These are phyloP conservation scores for Cardamine occulta DNA, from an alignment of 345 rosid genomes.

Conservation along the genomic window DNA sequence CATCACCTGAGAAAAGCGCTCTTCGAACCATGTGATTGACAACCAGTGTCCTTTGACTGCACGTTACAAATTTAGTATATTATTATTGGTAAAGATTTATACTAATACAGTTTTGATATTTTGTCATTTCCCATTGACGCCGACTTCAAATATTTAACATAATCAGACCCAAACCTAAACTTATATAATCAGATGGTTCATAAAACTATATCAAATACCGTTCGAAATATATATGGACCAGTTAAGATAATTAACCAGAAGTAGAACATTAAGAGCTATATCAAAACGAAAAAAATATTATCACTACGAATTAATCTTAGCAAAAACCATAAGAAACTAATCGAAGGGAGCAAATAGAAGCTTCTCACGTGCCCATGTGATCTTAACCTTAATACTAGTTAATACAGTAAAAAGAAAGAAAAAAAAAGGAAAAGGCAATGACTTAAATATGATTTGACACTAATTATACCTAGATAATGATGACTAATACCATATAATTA, in stretches of 20 bases:
- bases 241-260: neutral
- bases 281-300: neutral
- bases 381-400: neutral
- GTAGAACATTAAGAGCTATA: neutral
- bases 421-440: neutral
- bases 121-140: neutral
- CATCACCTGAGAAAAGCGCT: conserved; percentile 36
- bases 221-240: neutral
- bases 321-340: neutral
- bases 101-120: neutral
- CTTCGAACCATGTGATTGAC: conserved; percentile 59
- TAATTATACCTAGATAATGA: neutral
- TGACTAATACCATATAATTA: neutral
- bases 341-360: neutral
- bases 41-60: conserved; percentile 50
- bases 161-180: neutral
- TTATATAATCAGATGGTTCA: neutral
- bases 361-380: conserved; percentile 19
- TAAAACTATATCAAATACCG: neutral
- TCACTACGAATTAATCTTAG: neutral
- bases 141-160: neutral
- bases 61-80: conserved; percentile 17
- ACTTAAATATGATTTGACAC: conserved; percentile 12
- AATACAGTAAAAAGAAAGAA: neutral
- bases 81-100: neutral